A percentile compares a stretch with the other conserved stretches of the same genome.
These are phyloP conservation scores for Suillus brevipes DNA, from an alignment of 768 basidiomycete genomes.

Conservation along the genomic window DNA sequence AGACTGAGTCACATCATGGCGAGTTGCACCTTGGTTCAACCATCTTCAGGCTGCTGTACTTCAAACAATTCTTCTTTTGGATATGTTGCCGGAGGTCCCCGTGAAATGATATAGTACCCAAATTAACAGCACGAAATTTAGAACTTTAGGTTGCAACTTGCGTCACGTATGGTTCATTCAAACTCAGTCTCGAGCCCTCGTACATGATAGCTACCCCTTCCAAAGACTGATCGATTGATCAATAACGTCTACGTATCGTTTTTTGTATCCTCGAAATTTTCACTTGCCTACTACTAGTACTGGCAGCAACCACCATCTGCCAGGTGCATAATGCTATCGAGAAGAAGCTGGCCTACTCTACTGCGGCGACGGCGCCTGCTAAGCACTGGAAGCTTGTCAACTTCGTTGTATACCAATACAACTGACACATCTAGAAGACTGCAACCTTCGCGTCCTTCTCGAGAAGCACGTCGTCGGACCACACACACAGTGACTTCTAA, in stretches of 20 bases:
- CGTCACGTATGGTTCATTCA: neutral
- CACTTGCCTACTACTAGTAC: neutral
- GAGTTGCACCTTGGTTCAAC: neutral
- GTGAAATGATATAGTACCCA: neutral
- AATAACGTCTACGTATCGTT: neutral
- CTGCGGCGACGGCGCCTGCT: neutral
- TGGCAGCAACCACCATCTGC: neutral
- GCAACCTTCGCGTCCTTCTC: neutral
- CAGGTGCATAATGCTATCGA: slow-evolving; percentile 1
- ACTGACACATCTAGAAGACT: neutral
- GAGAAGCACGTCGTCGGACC: neutral
- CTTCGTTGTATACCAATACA: neutral
- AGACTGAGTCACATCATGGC: neutral
- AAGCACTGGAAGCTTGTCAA: too few relatives aligned
- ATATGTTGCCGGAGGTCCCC: slow-evolving; percentile 4
- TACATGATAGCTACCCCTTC: neutral
- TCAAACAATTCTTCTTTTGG: neutral
- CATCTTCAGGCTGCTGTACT: neutral
- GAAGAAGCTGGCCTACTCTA: slow-evolving; percentile 1
- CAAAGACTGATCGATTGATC: neutral
- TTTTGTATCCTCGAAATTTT: neutral
- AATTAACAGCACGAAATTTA: neutral
- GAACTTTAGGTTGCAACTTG: neutral
- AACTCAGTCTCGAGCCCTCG: neutral
- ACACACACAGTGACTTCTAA: neutral